A percentile compares a stretch with the other conserved stretches of the same genome.
These are phyloP conservation scores for Funneliformis mosseae DNA, from an alignment of 192 early-diverging fungal genomes.

Conservation along the genomic window DNA sequence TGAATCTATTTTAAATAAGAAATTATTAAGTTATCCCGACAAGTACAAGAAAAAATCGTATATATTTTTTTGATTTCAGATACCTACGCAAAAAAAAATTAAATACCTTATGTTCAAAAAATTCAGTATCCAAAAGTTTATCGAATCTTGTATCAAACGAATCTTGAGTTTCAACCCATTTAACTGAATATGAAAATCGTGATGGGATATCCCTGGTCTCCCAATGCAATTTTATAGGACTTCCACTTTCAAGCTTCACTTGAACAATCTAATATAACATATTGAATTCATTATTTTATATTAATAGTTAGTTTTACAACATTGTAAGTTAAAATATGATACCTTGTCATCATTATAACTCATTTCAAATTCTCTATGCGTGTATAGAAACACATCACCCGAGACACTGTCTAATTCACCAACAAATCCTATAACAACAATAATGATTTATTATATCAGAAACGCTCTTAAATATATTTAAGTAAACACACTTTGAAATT, in stretches of 20 bases:
- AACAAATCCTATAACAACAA: conserved; percentile 40
- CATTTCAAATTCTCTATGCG: conserved; percentile 62
- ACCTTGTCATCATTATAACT: conserved; percentile 65
- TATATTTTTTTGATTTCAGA: background rate
- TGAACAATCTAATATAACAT: conserved; percentile 50
- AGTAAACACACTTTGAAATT: background rate
- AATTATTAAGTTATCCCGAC: background rate
- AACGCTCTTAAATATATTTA: background rate
- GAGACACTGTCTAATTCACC: conserved; percentile 45
- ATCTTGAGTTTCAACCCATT: conserved; percentile 56
- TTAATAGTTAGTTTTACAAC: background rate
- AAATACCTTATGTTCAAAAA: conserved; percentile 79
- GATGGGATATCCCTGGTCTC: conserved; percentile 40
- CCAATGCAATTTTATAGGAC: conserved; percentile 40
- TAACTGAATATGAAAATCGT: conserved; percentile 75
- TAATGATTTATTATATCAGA: background rate
- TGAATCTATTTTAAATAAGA: conserved; percentile 57
- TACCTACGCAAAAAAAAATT: background rate
- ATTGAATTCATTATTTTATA: background rate
- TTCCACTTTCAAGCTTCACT: conserved; percentile 45
- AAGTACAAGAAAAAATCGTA: background rate
- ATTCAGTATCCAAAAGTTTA: conserved; percentile 66
- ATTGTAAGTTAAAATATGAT: background rate
- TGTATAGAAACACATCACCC: conserved; percentile 51
- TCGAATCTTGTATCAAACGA: conserved; percentile 67